phyloP scores from a whole-genome alignment of 257 asterid genomes.

The Apocynum venetum region DNA sequence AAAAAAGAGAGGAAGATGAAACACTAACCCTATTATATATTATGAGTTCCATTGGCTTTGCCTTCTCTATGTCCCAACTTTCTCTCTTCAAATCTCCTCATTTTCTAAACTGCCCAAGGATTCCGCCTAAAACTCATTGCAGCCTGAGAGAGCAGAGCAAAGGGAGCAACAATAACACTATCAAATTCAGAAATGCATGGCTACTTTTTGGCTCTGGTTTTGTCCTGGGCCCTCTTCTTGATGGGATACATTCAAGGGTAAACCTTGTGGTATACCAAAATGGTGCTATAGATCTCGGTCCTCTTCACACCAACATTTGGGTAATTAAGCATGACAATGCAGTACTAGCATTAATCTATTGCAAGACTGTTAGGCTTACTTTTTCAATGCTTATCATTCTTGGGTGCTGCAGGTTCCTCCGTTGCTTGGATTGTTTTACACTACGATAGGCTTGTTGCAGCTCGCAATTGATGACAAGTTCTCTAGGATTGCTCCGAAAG shows the following conservation, averaged over 20 bases:
- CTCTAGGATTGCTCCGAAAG: conserved; percentile 22
- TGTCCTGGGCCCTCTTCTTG: conserved; percentile 65
- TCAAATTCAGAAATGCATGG: conserved; percentile 20
- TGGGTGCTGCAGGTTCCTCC: conserved; percentile 54
- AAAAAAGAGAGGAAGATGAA: background rate
- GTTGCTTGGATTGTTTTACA: conserved; percentile 66
- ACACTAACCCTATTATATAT: background rate
- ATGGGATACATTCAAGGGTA: conserved; percentile 71
- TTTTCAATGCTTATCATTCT: background rate
- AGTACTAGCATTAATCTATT: too few species aligned
- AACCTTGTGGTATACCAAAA: conserved; percentile 58
- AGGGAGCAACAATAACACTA: background rate
- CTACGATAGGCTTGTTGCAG: conserved; percentile 57
- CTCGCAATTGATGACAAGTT: conserved; percentile 42
- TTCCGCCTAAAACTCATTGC: background rate
- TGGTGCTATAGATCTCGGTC: conserved; percentile 64
- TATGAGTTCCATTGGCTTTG: background rate
- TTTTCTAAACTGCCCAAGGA: background rate
- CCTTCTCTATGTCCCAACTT: background rate
- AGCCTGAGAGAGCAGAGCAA: background rate
- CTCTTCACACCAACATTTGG: conserved; percentile 72
- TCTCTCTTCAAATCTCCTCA: background rate
- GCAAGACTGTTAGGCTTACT: too few species aligned
- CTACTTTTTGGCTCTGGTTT: conserved; percentile 53
- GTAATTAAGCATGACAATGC: conserved; percentile 19